Percentiles rank a stretch among this genome's conserved stretches.
These are phyloP conservation scores for Davidsoniella neocaledoniae DNA, from an alignment of 2,329 filamentous ascomycete genomes.

Conservation along the genomic window DNA sequence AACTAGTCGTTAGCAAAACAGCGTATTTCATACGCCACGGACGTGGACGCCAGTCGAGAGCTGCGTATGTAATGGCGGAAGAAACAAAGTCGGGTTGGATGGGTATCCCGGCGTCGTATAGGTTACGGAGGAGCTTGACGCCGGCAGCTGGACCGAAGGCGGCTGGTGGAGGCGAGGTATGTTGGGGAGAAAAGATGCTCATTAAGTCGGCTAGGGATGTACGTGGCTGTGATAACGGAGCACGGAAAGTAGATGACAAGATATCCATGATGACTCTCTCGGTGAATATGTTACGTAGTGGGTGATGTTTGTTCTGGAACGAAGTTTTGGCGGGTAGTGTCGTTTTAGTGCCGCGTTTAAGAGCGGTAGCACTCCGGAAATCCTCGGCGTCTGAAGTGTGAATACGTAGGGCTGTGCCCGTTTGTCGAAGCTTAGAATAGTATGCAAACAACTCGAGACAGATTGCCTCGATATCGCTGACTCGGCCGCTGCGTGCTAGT, in stretches of 20 bases:
- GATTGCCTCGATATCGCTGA: slow-evolving; percentile 1
- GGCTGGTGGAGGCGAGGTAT: neutral
- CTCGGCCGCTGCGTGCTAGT: slow-evolving; percentile 1
- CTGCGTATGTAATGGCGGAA: slow-evolving; percentile 8
- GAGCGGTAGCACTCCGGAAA: neutral
- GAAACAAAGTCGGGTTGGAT: slow-evolving; percentile 4
- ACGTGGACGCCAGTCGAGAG: slow-evolving; percentile 9
- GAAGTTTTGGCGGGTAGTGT: slow-evolving; percentile 2
- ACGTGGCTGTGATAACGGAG: slow-evolving; percentile 2
- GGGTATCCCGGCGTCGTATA: slow-evolving; percentile 3
- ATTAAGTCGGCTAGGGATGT: neutral
- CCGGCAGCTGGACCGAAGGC: slow-evolving; percentile 10
- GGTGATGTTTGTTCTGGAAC: slow-evolving; percentile 8
- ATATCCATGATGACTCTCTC: slow-evolving; percentile 10
- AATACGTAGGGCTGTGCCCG: slow-evolving; percentile 1
- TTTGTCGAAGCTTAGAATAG: neutral
- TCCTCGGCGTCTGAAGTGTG: slow-evolving; percentile 8
- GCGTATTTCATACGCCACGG: slow-evolving; percentile 8
- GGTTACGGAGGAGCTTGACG: slow-evolving; percentile 6
- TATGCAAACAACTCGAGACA: neutral
- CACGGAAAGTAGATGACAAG: slow-evolving; percentile 5
- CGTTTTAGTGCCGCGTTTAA: neutral
- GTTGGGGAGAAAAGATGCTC: neutral
- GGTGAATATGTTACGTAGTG: slow-evolving; percentile 9
- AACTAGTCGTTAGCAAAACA: slow-evolving; percentile 4